Conservation (phyloP, 371 early-diverging fungal species). For the Blyttiomyces sp. region DNA sequence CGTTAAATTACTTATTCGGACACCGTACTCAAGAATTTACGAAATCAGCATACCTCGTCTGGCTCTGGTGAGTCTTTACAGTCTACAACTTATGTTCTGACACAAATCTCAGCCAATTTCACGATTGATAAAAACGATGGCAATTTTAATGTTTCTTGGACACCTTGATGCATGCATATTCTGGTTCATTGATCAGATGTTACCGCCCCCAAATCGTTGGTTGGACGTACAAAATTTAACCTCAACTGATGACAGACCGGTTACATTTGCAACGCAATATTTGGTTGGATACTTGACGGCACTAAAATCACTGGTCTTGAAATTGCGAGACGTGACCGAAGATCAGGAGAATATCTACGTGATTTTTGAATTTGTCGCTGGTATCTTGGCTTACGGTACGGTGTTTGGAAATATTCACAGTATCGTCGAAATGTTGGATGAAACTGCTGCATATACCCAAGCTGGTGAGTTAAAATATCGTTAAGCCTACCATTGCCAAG, state of each 20-base stretch:
- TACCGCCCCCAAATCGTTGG: constrained; percentile 22
- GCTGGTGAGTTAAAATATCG: constrained; percentile 20
- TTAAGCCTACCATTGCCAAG: not conserved
- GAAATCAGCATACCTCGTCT: constrained; percentile 11
- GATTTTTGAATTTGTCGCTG: constrained; percentile 34
- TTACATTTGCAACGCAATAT: constrained; percentile 25
- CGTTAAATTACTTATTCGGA: constrained; percentile 20
- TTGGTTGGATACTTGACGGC: constrained; percentile 29
- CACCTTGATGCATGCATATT: constrained; percentile 38
- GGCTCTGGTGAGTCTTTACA: constrained; percentile 19
- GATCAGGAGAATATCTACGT: constrained; percentile 33
- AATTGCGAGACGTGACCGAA: constrained; percentile 14
- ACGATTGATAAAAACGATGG: constrained; percentile 34
- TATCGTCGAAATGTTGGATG: constrained; percentile 37
- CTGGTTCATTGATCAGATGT: constrained; percentile 29
- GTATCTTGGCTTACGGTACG: constrained; percentile 37
- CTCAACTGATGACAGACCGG: not conserved
- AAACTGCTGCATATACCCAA: constrained; percentile 25
- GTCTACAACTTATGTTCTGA: not conserved
- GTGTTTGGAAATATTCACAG: constrained; percentile 37
- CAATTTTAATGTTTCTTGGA: constrained; percentile 31
- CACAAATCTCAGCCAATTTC: constrained; percentile 26
- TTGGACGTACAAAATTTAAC: constrained; percentile 16
- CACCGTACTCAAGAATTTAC: constrained; percentile 20
- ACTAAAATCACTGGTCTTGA: constrained; percentile 26